Conservation (phyloP, 2,329 filamentous ascomycete genomes). For the Stagonosporopsis vannaccii region DNA sequence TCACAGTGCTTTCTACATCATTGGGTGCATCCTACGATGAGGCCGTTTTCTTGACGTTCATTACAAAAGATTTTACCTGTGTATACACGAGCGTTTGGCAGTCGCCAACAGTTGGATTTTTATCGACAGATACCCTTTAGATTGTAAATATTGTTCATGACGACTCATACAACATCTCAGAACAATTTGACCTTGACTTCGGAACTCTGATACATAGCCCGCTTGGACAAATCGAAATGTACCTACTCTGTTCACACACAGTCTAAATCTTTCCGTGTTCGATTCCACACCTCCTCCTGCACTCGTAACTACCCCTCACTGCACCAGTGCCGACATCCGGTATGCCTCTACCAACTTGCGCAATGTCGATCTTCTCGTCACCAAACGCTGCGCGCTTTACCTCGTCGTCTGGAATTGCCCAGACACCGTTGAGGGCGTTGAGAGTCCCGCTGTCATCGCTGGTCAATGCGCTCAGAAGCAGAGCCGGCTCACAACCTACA, state of each 20-base stretch:
- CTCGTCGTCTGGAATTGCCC: slow-evolving; percentile 47
- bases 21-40: not conserved
- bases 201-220: not conserved
- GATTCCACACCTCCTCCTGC: slow-evolving; percentile 47
- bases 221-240: not conserved
- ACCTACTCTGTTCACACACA: not conserved
- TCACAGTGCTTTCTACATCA: not conserved
- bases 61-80: slow-evolving; percentile 11
- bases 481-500: slow-evolving; percentile 58
- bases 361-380: slow-evolving; percentile 40
- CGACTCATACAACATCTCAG: slow-evolving; percentile 6
- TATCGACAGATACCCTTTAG: slow-evolving; percentile 13
- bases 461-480: slow-evolving; percentile 59
- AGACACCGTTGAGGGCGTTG: slow-evolving; percentile 57
- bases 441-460: slow-evolving; percentile 59
- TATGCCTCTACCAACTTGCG: slow-evolving; percentile 42
- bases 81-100: slow-evolving; percentile 16
- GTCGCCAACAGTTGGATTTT: not conserved
- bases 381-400: slow-evolving; percentile 56
- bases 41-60: slow-evolving; percentile 2
- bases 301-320: slow-evolving; percentile 52
- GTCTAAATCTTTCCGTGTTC: slow-evolving; percentile 10
- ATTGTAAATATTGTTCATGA: not conserved
- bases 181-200: not conserved
- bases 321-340: slow-evolving; percentile 53